Evolutionary conservation across 352 stramenopile genomes (phyloP).

Genomic region (Hyphochytrium catenoides): DNA sequence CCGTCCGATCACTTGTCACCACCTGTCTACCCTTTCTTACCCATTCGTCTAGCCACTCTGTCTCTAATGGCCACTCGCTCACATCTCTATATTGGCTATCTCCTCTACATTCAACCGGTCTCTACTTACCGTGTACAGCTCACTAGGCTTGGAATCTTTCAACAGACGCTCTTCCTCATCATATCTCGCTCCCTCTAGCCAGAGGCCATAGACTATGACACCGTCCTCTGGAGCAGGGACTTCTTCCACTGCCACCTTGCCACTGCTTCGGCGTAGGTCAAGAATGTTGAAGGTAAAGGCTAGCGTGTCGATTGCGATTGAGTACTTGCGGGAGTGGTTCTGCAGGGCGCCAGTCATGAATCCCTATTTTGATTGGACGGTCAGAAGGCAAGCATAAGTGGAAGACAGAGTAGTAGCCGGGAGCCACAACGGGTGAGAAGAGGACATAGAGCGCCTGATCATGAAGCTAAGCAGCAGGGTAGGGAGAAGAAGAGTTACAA

Average conservation of each 20-base stretch:
- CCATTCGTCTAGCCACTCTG: too few species aligned
- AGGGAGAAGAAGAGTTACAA: neutral
- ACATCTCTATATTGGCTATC: too few species aligned
- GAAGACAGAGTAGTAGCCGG: neutral
- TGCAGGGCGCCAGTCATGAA: conserved; percentile 88
- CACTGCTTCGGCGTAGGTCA: conserved; percentile 9
- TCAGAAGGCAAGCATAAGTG: neutral
- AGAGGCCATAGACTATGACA: conserved; percentile 73
- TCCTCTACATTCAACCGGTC: too few species aligned
- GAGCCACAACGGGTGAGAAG: too few species aligned
- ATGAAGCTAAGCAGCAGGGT: neutral
- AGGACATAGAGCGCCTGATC: too few species aligned
- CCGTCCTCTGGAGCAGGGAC: conserved; percentile 48
- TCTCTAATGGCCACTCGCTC: too few species aligned
- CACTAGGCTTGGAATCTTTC: conserved; percentile 48
- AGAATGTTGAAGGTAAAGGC: conserved; percentile 68
- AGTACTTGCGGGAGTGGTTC: conserved; percentile 81
- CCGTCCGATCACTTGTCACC: too few species aligned
- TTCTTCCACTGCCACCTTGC: conserved; percentile 17
- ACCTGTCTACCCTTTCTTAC: too few species aligned
- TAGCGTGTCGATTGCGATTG: conserved; percentile 78
- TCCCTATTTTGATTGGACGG: conserved; percentile 10
- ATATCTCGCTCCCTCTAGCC: conserved; percentile 62
- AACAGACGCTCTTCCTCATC: conserved; percentile 32
- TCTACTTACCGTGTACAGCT: conserved; percentile 57